phyloP scores from a whole-genome alignment of 345 rosid species.

The Reutealis trisperma region DNA sequence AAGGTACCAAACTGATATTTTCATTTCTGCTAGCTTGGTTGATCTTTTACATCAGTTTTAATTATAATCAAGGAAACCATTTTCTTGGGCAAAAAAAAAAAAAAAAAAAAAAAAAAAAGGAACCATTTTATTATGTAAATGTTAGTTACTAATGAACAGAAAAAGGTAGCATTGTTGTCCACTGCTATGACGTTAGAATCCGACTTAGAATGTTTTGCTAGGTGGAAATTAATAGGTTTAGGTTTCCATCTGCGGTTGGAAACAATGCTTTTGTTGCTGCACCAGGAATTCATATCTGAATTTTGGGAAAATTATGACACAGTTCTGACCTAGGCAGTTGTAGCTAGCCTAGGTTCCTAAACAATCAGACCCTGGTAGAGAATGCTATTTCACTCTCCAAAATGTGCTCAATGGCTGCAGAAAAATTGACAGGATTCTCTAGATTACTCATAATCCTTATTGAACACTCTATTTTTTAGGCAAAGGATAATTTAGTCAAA shows the following conservation, averaged over 20 bases:
- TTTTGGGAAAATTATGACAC: neutral
- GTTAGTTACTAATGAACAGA: neutral
- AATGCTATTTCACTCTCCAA: neutral
- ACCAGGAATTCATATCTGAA: neutral
- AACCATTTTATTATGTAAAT: neutral
- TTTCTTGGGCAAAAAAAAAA: too few species aligned
- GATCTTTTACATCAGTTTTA: neutral
- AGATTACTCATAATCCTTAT: neutral
- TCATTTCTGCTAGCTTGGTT: neutral
- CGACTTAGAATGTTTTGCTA: neutral
- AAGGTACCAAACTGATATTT: constrained; percentile 39
- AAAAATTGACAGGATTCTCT: neutral
- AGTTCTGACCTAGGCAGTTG: neutral
- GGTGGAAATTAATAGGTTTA: neutral
- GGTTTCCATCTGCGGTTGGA: too few species aligned
- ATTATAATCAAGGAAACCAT: neutral
- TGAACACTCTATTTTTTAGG: neutral
- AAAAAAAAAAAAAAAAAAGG: too few species aligned
- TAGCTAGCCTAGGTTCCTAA: neutral
- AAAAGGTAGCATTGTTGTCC: neutral
- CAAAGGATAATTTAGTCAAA: neutral
- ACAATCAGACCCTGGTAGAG: neutral
- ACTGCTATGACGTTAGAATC: neutral
- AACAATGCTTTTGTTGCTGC: neutral
- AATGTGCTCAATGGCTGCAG: neutral